Evolutionary conservation across 345 rosid species (phyloP).

Genomic region (Carallia pectinifolia): DNA sequence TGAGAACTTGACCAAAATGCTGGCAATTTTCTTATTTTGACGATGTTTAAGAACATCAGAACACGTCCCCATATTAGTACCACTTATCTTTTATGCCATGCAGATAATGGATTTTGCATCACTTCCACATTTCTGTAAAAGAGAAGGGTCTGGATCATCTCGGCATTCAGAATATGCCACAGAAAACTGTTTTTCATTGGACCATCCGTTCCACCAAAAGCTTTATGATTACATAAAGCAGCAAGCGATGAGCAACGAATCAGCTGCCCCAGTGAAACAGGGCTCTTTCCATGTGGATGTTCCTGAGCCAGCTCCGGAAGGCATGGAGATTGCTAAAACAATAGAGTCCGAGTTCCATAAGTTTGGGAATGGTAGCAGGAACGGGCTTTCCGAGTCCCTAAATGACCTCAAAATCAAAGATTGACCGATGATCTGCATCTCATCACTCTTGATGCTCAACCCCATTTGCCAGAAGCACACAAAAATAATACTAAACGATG

Average conservation of each 20-base stretch:
- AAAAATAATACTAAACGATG: neutral
- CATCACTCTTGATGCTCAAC: neutral
- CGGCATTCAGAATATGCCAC: conserved; percentile 43
- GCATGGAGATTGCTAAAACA: conserved; percentile 58
- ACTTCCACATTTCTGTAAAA: conserved; percentile 86
- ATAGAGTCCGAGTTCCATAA: conserved; percentile 75
- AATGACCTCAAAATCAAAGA: conserved; percentile 33
- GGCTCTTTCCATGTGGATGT: conserved; percentile 87
- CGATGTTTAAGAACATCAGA: neutral
- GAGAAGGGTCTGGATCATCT: conserved; percentile 86
- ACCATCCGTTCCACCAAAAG: conserved; percentile 87
- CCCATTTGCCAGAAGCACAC: conserved; percentile 6
- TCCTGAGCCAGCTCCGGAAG: conserved; percentile 65
- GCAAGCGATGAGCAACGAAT: conserved; percentile 39
- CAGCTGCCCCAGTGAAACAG: conserved; percentile 57
- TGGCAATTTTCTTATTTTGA: neutral
- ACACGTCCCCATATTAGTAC: too few species aligned
- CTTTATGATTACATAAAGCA: conserved; percentile 80
- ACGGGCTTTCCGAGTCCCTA: conserved; percentile 33
- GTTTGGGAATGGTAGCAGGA: conserved; percentile 49
- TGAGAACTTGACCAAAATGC: conserved; percentile 2
- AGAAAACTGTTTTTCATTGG: conserved; percentile 60
- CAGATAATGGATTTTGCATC: conserved; percentile 80
- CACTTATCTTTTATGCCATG: conserved; percentile 10
- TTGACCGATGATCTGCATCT: conserved; percentile 20